Evolutionary conservation across 495 filamentous ascomycete species (phyloP).

Genomic region (Penicillium manginii): DNA sequence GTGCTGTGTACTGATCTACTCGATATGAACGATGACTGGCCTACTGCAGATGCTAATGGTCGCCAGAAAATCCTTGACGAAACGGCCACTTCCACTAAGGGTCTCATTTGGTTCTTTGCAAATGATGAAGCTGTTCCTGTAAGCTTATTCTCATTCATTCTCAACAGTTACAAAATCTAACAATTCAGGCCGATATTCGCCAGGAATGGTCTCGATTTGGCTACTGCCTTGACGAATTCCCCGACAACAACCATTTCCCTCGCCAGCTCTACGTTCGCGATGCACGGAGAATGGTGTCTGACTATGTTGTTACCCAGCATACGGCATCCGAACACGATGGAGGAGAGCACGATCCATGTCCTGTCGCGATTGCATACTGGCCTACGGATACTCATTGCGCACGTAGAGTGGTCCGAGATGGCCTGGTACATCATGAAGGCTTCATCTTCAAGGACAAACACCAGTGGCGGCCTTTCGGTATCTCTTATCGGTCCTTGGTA

Average conservation of each 20-base stretch:
- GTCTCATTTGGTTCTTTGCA: neutral
- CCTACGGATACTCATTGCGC: conserved; percentile 10
- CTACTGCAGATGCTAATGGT: neutral
- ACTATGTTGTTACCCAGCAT: neutral
- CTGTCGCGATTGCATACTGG: conserved; percentile 2
- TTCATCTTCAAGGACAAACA: conserved; percentile 10
- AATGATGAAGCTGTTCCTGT: neutral
- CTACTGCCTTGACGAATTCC: neutral
- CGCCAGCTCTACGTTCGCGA: neutral
- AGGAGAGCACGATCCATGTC: neutral
- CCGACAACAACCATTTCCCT: neutral
- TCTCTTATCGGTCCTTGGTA: neutral
- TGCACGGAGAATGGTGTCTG: neutral
- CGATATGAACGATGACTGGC: neutral
- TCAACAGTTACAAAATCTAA: neutral
- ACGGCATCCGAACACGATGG: neutral
- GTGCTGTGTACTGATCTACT: neutral
- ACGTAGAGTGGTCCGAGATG: conserved; percentile 1
- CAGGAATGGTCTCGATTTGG: neutral
- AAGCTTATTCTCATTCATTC: neutral
- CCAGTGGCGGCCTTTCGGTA: conserved; percentile 8
- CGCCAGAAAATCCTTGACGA: neutral
- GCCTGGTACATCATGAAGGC: conserved; percentile 4
- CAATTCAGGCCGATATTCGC: neutral
- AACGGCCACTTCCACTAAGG: neutral